Conservation (phyloP, 2,329 filamentous ascomycete species). For the Cercospora berteroae region DNA sequence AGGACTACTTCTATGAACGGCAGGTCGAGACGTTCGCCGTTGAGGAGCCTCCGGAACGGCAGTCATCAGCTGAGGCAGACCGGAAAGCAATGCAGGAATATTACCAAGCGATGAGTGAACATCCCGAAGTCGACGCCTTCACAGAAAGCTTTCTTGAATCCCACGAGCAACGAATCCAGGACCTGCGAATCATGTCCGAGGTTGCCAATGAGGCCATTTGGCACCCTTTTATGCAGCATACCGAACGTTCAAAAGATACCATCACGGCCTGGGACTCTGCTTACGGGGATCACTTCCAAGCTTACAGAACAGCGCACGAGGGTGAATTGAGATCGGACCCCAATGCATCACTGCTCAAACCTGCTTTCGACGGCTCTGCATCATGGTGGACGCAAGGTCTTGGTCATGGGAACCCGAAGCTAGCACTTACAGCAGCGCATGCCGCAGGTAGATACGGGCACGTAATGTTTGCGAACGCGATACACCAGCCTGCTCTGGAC, state of each 20-base stretch:
- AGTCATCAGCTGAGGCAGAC: constrained; percentile 49
- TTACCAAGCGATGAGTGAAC: constrained; percentile 53
- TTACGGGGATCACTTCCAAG: constrained; percentile 74
- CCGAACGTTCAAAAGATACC: constrained; percentile 57
- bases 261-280: constrained; percentile 79
- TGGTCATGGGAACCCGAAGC: constrained; percentile 70
- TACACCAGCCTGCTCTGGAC: constrained; percentile 73
- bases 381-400: constrained; percentile 92
- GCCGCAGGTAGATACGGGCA: constrained; percentile 82
- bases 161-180: constrained; percentile 57
- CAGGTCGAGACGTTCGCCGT: constrained; percentile 58
- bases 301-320: constrained; percentile 38
- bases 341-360: constrained; percentile 49
- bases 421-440: constrained; percentile 74
- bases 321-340: constrained; percentile 28
- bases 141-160: constrained; percentile 53
- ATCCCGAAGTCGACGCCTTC: constrained; percentile 45
- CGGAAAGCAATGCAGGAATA: constrained; percentile 60
- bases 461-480: constrained; percentile 79
- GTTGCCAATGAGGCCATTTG: constrained; percentile 67
- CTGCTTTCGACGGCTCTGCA: constrained; percentile 78
- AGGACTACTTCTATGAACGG: constrained; percentile 63
- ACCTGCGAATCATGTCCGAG: constrained; percentile 60
- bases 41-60: constrained; percentile 57
- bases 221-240: constrained; percentile 86